phyloP scores from a whole-genome alignment of 2,329 filamentous ascomycete species.

The Colletotrichum costaricense region DNA sequence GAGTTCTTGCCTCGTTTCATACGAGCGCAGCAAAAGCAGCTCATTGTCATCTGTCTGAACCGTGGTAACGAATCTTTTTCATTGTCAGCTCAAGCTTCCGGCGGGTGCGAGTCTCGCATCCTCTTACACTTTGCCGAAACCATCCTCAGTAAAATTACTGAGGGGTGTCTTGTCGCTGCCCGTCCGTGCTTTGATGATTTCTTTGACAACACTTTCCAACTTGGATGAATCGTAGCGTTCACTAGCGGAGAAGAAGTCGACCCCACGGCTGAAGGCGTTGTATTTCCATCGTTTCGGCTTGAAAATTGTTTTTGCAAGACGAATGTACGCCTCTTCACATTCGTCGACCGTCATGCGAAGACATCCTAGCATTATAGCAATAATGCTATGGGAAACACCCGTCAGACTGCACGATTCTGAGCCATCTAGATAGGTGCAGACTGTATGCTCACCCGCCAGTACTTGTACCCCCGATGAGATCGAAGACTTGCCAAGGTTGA shows the following conservation, averaged over 20 bases:
- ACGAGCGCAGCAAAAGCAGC: conserved; percentile 21
- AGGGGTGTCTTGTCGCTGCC: conserved; percentile 25
- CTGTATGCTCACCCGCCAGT: conserved; percentile 19
- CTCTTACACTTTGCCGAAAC: conserved; percentile 20
- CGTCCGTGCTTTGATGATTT: conserved; percentile 31
- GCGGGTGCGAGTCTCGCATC: no score
- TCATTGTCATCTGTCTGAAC: conserved; percentile 34
- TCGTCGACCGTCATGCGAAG: conserved; percentile 39
- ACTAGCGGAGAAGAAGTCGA: conserved; percentile 16
- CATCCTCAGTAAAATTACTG: not conserved
- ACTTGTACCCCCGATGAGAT: conserved; percentile 37
- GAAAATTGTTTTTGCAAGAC: conserved; percentile 37
- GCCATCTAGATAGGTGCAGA: not conserved
- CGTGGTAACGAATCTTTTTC: conserved; percentile 36
- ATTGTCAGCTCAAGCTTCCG: not conserved
- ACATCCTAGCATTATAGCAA: conserved; percentile 40
- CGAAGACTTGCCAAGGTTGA: conserved; percentile 36
- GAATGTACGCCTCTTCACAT: conserved; percentile 38
- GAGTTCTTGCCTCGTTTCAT: conserved; percentile 15
- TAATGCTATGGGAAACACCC: conserved; percentile 29
- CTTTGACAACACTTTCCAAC: conserved; percentile 35
- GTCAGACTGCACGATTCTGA: not conserved
- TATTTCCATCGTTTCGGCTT: conserved; percentile 36
- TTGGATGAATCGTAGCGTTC: conserved; percentile 30
- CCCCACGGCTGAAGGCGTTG: conserved; percentile 30